Percentiles rank a stretch among this genome's conserved stretches.
phyloP scores from a whole-genome alignment of 2,329 filamentous ascomycete species.

The Nigrospora osmanthi region DNA sequence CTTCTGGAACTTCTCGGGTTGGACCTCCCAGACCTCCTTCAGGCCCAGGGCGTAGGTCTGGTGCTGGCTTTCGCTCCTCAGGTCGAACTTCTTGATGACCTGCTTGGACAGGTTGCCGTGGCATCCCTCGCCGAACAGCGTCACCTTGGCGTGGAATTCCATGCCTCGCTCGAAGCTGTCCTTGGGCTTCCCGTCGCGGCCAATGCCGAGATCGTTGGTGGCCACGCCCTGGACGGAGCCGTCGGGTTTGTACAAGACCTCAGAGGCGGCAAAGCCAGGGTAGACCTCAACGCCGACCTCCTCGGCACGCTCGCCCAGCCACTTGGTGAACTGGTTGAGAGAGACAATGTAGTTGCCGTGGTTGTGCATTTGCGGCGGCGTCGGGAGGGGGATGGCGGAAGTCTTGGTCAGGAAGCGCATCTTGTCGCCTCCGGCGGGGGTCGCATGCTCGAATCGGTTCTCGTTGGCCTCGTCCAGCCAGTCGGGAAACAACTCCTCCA shows the following conservation, averaged over 20 bases:
- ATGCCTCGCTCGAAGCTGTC: conserved; percentile 91
- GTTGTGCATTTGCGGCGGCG: conserved; percentile 96
- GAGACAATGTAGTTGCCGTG: conserved; percentile 97
- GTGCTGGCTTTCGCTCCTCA: conserved; percentile 80
- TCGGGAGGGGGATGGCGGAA: conserved; percentile 69
- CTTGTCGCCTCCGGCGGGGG: conserved; percentile 72
- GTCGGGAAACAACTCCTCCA: conserved; percentile 86
- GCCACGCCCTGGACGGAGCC: conserved; percentile 90
- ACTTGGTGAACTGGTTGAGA: conserved; percentile 89
- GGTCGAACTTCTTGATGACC: conserved; percentile 87
- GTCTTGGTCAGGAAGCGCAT: conserved; percentile 93
- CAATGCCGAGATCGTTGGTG: conserved; percentile 88
- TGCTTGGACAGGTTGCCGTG: conserved; percentile 95
- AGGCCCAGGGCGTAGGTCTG: conserved; percentile 93
- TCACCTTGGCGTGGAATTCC: conserved; percentile 93
- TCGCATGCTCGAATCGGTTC: conserved; percentile 78
- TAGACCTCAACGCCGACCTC: conserved; percentile 95
- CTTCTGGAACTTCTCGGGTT: conserved; percentile 84
- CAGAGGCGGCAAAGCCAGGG: conserved; percentile 88
- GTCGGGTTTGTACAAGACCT: conserved; percentile 80
- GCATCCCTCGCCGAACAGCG: conserved; percentile 88
- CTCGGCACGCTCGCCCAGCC: conserved; percentile 94
- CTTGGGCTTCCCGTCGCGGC: conserved; percentile 74
- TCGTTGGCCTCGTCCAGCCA: conserved; percentile 89
- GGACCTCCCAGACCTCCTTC: conserved; percentile 96